A percentile compares a stretch with the other conserved stretches of the same genome.
phyloP scores from a whole-genome alignment of 331 rosid species.

The Spiraea crenata region DNA sequence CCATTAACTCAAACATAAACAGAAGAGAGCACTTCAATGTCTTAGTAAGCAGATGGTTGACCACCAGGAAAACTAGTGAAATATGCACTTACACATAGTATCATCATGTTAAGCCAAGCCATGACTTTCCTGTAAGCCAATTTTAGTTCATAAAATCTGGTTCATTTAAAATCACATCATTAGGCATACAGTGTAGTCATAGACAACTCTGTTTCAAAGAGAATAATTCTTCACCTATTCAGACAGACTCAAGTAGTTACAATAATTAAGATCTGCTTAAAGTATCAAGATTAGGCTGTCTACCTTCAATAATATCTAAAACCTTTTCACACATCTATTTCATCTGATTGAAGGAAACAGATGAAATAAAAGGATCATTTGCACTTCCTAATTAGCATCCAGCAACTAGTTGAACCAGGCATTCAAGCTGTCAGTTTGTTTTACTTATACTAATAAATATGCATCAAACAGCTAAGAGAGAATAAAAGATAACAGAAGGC shows the following conservation, averaged over 20 bases:
- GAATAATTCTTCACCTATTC: not conserved
- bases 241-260: not conserved
- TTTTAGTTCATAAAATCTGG: not conserved
- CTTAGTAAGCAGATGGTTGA: not conserved
- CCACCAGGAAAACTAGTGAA: not conserved
- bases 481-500: conserved; percentile 9
- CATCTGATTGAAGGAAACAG: not conserved
- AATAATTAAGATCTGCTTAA: not conserved
- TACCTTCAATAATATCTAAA: not conserved
- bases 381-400: not conserved
- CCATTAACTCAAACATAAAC: not conserved
- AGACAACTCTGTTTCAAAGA: not conserved
- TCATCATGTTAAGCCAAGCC: not conserved
- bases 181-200: not conserved
- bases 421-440: not conserved
- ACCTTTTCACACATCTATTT: not conserved
- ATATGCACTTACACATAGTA: not conserved
- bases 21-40: not conserved
- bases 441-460: not conserved
- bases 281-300: not conserved
- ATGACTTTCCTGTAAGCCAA: not conserved
- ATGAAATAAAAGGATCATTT: not conserved
- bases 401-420: not conserved
- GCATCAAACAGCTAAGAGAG: not conserved
- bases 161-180: not conserved